These are phyloP conservation scores for Apiotrichum veenhuisii DNA, from an alignment of 1,284 basidiomycete genomes.

Conservation along the genomic window DNA sequence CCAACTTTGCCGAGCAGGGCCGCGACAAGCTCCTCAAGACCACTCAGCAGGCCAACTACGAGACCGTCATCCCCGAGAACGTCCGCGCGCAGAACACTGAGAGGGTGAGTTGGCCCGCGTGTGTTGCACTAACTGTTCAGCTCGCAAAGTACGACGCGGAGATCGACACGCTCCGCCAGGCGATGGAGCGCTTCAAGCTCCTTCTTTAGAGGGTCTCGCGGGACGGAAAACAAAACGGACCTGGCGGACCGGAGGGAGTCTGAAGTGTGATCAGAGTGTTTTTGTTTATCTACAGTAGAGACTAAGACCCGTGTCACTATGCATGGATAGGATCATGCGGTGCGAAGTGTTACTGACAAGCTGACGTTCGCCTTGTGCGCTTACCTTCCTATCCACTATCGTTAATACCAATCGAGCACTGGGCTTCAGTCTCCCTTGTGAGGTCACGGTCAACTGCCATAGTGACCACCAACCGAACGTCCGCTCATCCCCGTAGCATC, in stretches of 20 bases:
- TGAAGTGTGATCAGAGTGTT: neutral
- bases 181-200: constrained; percentile 47
- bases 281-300: neutral
- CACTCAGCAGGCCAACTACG: constrained; percentile 71
- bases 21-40: constrained; percentile 72
- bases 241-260: neutral
- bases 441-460: too few relatives aligned
- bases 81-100: constrained; percentile 72
- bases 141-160: constrained; percentile 46
- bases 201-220: constrained; percentile 30
- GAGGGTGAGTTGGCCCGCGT: constrained; percentile 59
- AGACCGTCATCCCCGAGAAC: constrained; percentile 68
- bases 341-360: too few relatives aligned
- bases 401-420: too few relatives aligned
- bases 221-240: neutral
- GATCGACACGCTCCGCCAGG: constrained; percentile 44
- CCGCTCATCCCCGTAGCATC: too few relatives aligned
- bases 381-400: too few relatives aligned
- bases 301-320: neutral
- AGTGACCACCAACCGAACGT: too few relatives aligned
- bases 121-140: constrained; percentile 13
- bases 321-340: neutral
- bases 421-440: too few relatives aligned
- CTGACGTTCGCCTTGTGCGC: too few relatives aligned
- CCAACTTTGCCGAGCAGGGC: constrained; percentile 64